phyloP scores from a whole-genome alignment of 192 early-diverging fungal genomes.

The Jimgerdemannia flammicorona region DNA sequence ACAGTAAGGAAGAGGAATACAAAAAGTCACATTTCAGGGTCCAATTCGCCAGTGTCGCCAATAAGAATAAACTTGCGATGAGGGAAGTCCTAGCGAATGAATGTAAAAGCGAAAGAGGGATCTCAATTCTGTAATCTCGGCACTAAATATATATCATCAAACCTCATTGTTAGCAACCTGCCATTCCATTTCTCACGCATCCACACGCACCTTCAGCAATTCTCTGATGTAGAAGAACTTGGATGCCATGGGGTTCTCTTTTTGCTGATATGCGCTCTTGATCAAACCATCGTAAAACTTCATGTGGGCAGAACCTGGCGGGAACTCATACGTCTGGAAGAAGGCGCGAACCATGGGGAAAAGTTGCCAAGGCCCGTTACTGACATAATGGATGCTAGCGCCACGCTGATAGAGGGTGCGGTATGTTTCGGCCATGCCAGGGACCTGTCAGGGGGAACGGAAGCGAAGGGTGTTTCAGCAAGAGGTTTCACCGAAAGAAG shows the following conservation, averaged over 20 bases:
- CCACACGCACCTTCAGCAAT: constrained; percentile 7
- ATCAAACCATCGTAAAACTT: constrained; percentile 62
- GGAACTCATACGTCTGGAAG: constrained; percentile 68
- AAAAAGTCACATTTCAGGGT: constrained; percentile 74
- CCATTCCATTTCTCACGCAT: too few species aligned
- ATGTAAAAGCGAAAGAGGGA: constrained; percentile 1
- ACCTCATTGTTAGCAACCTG: neutral
- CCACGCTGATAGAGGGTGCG: constrained; percentile 49
- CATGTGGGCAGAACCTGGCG: constrained; percentile 72
- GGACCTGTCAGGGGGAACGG: constrained; percentile 22
- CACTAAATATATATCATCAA: neutral
- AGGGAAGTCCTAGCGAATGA: constrained; percentile 62
- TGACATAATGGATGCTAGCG: constrained; percentile 82
- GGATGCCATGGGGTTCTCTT: constrained; percentile 25
- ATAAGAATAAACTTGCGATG: constrained; percentile 82
- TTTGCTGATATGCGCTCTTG: constrained; percentile 51
- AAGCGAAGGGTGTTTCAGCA: too few species aligned
- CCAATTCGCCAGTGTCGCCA: constrained; percentile 89
- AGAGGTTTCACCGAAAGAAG: neutral
- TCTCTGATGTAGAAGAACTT: constrained; percentile 27
- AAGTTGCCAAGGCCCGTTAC: constrained; percentile 86
- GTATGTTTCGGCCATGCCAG: constrained; percentile 81
- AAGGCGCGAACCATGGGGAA: constrained; percentile 75
- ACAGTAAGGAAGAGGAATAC: neutral
- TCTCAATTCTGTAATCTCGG: neutral